Evolutionary conservation across 2,329 filamentous ascomycete species (phyloP), one percentile per base, ranked within the genome.

Genomic region (Aspergillus amoenus): DNA sequence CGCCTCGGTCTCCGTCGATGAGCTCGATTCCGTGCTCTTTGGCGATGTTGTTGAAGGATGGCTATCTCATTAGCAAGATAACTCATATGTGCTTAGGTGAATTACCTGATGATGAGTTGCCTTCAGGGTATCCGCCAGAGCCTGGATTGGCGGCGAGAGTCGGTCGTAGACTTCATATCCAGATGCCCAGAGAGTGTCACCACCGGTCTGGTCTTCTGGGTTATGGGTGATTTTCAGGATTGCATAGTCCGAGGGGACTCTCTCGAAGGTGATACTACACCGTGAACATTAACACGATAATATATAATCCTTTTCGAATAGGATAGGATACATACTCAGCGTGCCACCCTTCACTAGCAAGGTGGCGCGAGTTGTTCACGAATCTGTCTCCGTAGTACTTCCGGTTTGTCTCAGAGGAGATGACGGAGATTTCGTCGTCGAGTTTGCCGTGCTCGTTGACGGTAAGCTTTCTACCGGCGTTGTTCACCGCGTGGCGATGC

Each of bases 101-200:
- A 37, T 7, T 37, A 37, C 34, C 48, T 39, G 55, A n/a, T 52
- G 13, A 34, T 56, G 48, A 11, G 41, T 39, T 7, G 52, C 47
- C 1, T 52, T 55, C 11, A 59, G 40, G 4, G 43, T 44, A 18
- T 59, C 57, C 1, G 48, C 52, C 4, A 59, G n/a, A 2, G 32
- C 39, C 39, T 56, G 43, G 17, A 37, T 48, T 1, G 57, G 42
- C 8, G 47, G 52, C 9, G 57, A 59, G 5, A 59, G 47, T 15
- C 52, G 48, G 32, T 59, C 52, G 32, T 56, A 59, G 17, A 44
- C 48, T 34, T 52, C 57, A 24, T 59, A 59, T 13, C 57, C 47
- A 11, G 57, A 59, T 12, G 57, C 52, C 47, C 43, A 59, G 9
- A 59, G 48, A 2, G 57, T 59, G 8, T 59, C 52, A 4, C 55